These are phyloP conservation scores for Magnusiomyces tetraspermus DNA, from an alignment of 1,139 yeast genomes.

Conservation along the genomic window DNA sequence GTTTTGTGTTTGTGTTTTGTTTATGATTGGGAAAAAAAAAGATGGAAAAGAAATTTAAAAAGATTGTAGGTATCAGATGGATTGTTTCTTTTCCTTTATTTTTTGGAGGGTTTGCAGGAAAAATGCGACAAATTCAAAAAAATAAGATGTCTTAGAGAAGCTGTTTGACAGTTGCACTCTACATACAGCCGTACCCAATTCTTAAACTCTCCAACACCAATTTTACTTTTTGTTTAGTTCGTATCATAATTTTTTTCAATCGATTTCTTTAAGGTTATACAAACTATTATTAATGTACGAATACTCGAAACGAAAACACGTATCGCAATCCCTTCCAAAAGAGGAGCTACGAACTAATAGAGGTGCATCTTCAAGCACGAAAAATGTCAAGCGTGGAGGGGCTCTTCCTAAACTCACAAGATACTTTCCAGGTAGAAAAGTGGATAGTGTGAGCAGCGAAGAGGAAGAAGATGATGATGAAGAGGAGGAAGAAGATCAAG, in stretches of 20 bases:
- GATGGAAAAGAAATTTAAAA: neutral
- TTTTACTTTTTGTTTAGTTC: no score
- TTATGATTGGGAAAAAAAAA: neutral
- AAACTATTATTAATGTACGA: neutral
- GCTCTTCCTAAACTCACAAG: slow-evolving; percentile 10
- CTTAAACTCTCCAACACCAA: no score
- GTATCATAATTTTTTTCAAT: no score
- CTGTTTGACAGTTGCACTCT: no score
- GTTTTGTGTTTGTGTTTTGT: no score
- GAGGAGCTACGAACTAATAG: neutral
- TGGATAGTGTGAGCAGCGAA: slow-evolving; percentile 9
- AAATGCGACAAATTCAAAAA: no score
- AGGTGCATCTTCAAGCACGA: neutral
- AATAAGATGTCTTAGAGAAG: no score
- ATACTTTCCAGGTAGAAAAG: slow-evolving; percentile 23
- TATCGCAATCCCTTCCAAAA: neutral
- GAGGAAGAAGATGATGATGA: slow-evolving; percentile 15
- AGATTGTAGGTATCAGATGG: neutral
- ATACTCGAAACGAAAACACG: neutral
- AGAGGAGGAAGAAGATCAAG: slow-evolving; percentile 24
- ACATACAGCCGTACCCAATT: no score
- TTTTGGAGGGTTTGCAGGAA: no score
- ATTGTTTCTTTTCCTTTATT: no score
- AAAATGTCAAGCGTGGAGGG: neutral
- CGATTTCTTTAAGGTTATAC: neutral